Evolutionary conservation across 495 filamentous ascomycete species (phyloP), one percentile per base, ranked within the genome.

Genomic region (Entonaema liquescens): DNA sequence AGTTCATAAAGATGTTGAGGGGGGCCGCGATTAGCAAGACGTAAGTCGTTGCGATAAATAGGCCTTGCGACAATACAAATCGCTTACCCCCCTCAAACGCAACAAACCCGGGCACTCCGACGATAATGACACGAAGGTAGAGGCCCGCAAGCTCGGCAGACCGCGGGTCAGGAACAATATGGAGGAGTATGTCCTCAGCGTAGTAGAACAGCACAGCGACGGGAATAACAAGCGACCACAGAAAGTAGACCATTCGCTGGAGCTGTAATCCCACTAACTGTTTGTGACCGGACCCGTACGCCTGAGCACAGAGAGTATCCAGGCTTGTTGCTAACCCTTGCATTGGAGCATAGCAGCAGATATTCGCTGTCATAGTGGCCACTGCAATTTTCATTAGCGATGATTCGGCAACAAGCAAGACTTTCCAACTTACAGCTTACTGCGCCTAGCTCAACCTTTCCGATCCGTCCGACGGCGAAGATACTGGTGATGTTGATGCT

Each of bases 271-370:
- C 91, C 26, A 93, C 91, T 19, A 93, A 82, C 29, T 85, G 82
- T 65, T 87, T 89, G 53, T 85, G 87, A 6, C 91, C 90, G 1
- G 86, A 89, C 21, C 91, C 91, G 70, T 91, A 93, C 1, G 91
- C 91, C 74, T 93, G 91, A 0, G 91, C 86, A 62, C 91, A 92
- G 11, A 93, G 81, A 1, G 91, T 93, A 75, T 93, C 91, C 25
- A 93, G 77, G 59, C 87, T 86, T 2, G 91, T 92, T 0, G 89
- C 85, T 3, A 93, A 80, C 4, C 90, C 91, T 76, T 92, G 89
- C 62, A 90, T 90, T 5, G 89, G 83, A 1, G 88, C 88, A 78
- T 90, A 92, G 58, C 89, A 90, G 8, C 88, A 91, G 59, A 93
- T 92, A 67, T 87, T 90, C 44, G 89, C 89, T 0, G 91, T 91